Conservation (phyloP, 345 rosid genomes). For the Brassica incana region DNA sequence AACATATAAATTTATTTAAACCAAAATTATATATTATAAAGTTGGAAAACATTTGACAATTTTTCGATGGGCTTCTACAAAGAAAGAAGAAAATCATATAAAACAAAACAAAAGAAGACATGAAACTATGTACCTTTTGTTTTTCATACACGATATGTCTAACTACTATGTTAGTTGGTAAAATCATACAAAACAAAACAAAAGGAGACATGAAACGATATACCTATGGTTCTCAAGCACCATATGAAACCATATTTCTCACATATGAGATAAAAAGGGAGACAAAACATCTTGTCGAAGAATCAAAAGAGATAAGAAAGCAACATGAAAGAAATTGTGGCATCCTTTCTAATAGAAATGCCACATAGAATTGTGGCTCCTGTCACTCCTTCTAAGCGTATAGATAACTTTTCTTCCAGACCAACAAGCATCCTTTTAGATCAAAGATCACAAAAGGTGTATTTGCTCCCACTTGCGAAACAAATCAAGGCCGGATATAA, state of each 20-base stretch:
- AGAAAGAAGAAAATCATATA: no score
- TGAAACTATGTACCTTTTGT: no score
- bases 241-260: neutral
- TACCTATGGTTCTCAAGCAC: neutral
- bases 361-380: slow-evolving; percentile 50
- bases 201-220: no score
- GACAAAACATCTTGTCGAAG: neutral
- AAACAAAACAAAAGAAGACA: no score
- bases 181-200: no score
- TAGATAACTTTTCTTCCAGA: slow-evolving; percentile 42
- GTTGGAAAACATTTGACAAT: no score
- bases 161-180: no score
- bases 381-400: slow-evolving; percentile 58
- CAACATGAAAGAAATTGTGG: slow-evolving; percentile 40
- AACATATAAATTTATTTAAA: no score
- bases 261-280: neutral
- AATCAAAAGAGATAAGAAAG: slow-evolving; percentile 15
- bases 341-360: slow-evolving; percentile 47
- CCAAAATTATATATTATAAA: no score
- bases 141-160: no score
- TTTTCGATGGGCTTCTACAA: no score
- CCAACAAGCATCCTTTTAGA: slow-evolving; percentile 47
- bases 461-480: slow-evolving; percentile 57
- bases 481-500: slow-evolving; percentile 53
- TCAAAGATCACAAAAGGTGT: slow-evolving; percentile 54